Conservation (phyloP, 768 basidiomycete species). For the Pleurotus citrinopileatus region DNA sequence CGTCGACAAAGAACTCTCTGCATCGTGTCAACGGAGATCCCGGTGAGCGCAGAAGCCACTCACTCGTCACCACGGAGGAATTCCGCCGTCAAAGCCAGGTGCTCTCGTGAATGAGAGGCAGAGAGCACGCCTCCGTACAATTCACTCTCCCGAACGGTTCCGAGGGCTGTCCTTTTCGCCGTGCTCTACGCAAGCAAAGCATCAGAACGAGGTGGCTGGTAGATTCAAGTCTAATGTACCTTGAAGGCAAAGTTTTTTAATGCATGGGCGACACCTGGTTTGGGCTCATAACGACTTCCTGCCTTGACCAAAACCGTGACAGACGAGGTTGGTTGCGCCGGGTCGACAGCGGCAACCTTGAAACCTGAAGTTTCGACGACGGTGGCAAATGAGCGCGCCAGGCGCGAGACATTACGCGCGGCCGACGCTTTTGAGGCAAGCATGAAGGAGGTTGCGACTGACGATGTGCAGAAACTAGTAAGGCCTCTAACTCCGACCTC, state of each 20-base stretch:
- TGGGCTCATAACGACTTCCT: constrained; percentile 84
- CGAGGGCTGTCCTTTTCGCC: constrained; percentile 80
- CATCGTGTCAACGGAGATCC: not conserved
- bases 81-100: constrained; percentile 91
- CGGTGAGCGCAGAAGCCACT: constrained; percentile 33
- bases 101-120: constrained; percentile 79
- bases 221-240: constrained; percentile 45
- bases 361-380: constrained; percentile 77
- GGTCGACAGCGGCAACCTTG: constrained; percentile 84
- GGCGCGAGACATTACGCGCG: constrained; percentile 52
- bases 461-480: constrained; percentile 24
- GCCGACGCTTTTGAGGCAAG: constrained; percentile 59
- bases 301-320: constrained; percentile 93
- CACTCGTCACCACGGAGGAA: constrained; percentile 96
- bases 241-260: constrained; percentile 99
- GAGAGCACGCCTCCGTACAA: constrained; percentile 91
- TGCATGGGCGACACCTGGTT: constrained; percentile 88
- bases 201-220: constrained; percentile 3
- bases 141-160: constrained; percentile 89
- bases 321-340: constrained; percentile 78
- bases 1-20: constrained; percentile 87
- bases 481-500: constrained; percentile 16
- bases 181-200: constrained; percentile 60
- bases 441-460: constrained; percentile 43
- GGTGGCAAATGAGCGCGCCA: constrained; percentile 77